Evolutionary conservation across 1,139 yeast genomes (phyloP).

Genomic region (Geotrichum fermentans): DNA sequence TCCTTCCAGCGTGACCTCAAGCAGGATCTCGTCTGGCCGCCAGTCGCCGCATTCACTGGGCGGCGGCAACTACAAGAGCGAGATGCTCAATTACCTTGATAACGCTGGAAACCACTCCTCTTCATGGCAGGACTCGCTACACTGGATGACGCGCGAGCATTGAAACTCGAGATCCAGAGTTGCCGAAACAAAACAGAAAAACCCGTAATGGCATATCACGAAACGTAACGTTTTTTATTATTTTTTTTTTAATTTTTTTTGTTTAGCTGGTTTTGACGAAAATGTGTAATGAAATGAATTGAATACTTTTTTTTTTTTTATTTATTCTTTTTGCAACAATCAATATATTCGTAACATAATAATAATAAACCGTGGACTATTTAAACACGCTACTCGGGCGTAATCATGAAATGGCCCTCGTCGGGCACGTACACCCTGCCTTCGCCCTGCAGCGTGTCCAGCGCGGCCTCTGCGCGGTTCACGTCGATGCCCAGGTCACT

Average conservation of each 20-base stretch:
- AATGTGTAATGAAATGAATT: neutral
- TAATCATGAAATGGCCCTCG: conserved; percentile 14
- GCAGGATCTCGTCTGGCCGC: neutral
- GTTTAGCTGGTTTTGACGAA: neutral
- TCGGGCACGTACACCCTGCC: conserved; percentile 12
- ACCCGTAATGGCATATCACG: no score
- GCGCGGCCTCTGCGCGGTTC: neutral
- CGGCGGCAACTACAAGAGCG: neutral
- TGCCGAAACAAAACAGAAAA: no score
- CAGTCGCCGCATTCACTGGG: neutral
- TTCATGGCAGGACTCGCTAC: neutral
- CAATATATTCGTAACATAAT: no score
- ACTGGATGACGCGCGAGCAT: no score
- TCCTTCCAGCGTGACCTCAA: neutral
- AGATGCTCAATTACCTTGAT: neutral
- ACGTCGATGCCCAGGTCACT: conserved; percentile 5
- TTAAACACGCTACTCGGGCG: conserved; percentile 12
- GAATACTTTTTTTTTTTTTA: neutral
- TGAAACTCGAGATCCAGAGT: no score
- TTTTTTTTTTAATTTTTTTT: neutral
- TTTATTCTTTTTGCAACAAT: neutral
- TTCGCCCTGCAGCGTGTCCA: conserved; percentile 2
- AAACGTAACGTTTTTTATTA: no score
- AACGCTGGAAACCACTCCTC: neutral
- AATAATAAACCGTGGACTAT: no score